phyloP scores from a whole-genome alignment of 768 basidiomycete species.

The Psilocybe cyanescens region DNA sequence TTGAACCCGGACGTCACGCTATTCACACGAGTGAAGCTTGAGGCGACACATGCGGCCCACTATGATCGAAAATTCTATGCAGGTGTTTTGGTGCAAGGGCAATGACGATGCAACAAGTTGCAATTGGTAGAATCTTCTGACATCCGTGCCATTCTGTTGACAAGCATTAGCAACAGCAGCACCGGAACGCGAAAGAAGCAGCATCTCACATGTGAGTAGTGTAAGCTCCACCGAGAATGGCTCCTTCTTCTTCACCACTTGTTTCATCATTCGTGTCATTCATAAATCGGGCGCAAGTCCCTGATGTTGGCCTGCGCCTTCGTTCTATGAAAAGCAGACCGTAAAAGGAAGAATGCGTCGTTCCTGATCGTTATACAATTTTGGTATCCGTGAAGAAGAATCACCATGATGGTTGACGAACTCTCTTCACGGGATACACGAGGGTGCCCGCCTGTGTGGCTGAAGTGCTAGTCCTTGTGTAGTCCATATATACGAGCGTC shows the following conservation, averaged over 20 bases:
- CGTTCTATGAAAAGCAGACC: constrained; percentile 11
- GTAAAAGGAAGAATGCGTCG: constrained; percentile 12
- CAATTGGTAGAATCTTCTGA: constrained; percentile 23
- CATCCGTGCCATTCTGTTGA: constrained; percentile 17
- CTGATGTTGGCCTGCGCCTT: constrained; percentile 7
- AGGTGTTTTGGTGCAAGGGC: constrained; percentile 17
- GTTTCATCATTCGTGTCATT: constrained; percentile 19
- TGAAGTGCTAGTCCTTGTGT: background rate
- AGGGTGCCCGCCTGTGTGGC: background rate
- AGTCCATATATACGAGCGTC: background rate
- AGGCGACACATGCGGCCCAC: constrained; percentile 43
- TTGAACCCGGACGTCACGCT: constrained; percentile 27
- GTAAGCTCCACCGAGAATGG: constrained; percentile 9
- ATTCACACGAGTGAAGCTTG: constrained; percentile 39
- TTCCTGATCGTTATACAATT: constrained; percentile 17
- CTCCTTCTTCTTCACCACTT: constrained; percentile 11
- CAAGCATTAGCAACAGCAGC: constrained; percentile 8
- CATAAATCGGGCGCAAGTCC: constrained; percentile 17
- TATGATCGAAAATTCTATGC: constrained; percentile 9
- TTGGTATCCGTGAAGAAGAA: background rate
- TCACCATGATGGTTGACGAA: background rate
- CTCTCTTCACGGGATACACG: background rate
- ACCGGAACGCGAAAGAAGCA: constrained; percentile 8
- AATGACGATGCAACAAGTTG: constrained; percentile 16
- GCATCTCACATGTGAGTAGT: constrained; percentile 16